phyloP scores from a whole-genome alignment of 75 land plant species.

The Cryptomeria japonica region DNA sequence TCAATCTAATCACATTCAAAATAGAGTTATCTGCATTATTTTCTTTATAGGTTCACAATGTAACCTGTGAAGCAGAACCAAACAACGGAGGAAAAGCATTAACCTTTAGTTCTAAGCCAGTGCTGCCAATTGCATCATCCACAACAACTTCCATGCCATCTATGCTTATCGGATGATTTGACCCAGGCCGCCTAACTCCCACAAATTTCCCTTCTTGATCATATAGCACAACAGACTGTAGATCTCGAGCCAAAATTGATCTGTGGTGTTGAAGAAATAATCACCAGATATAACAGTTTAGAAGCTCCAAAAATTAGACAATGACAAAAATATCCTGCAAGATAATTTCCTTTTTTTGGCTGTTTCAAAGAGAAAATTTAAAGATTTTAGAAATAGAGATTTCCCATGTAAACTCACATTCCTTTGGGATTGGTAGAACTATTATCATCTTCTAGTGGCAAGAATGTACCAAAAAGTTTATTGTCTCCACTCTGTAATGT shows the following conservation, averaged over 20 bases:
- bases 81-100: background rate
- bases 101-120: conserved; percentile 93
- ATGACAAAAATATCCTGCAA: background rate
- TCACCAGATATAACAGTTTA: background rate
- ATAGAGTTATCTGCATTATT: background rate
- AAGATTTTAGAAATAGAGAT: conserved; percentile 4
- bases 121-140: conserved; percentile 92
- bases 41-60: background rate
- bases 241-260: conserved; percentile 95
- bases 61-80: conserved; percentile 4
- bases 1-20: background rate
- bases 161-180: conserved; percentile 79
- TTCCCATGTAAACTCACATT: conserved; percentile 58
- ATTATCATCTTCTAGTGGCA: conserved; percentile 62
- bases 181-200: conserved; percentile 87
- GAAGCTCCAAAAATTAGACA: conserved; percentile 5
- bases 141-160: conserved; percentile 77
- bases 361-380: background rate
- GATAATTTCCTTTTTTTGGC: background rate
- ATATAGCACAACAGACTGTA: conserved; percentile 89
- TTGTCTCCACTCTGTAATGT: conserved; percentile 87
- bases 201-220: conserved; percentile 90
- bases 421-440: conserved; percentile 75
- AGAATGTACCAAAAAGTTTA: conserved; percentile 91
- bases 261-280: conserved; percentile 26